Evolutionary conservation across 257 asterid species (phyloP).

Genomic region (Primulina huaijiensis): DNA sequence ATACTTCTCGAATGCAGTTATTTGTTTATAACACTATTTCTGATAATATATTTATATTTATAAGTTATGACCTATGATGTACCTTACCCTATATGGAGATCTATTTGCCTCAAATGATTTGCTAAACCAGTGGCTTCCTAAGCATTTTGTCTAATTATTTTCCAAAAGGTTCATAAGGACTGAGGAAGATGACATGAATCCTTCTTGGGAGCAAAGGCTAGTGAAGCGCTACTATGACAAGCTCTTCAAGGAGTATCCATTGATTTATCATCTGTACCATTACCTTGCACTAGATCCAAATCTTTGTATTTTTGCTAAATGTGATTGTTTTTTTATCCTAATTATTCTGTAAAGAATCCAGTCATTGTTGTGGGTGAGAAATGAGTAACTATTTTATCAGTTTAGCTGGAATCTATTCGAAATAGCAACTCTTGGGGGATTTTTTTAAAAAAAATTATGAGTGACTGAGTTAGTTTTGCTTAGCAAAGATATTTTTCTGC

Average conservation of each 20-base stretch:
- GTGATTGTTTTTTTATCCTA: constrained; percentile 17
- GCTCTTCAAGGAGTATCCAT: constrained; percentile 98
- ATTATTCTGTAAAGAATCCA: constrained; percentile 10
- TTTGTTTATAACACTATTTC: neutral
- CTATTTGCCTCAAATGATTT: constrained; percentile 18
- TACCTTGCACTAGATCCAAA: constrained; percentile 18
- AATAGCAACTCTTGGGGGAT: neutral
- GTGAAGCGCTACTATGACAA: constrained; percentile 96
- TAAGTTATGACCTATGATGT: neutral
- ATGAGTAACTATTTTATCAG: neutral
- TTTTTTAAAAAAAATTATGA: neutral
- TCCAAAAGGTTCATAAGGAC: constrained; percentile 68
- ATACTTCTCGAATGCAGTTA: too few species aligned
- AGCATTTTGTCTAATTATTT: constrained; percentile 24
- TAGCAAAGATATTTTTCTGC: neutral
- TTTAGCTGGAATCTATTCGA: neutral
- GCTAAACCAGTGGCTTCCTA: constrained; percentile 12
- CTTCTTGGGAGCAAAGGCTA: constrained; percentile 93
- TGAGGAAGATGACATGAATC: constrained; percentile 88
- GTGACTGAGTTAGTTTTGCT: neutral
- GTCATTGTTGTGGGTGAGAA: constrained; percentile 4
- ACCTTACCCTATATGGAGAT: neutral
- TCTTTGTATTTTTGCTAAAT: constrained; percentile 13
- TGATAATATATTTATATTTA: too few species aligned
- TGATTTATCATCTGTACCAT: constrained; percentile 11